Evolutionary conservation across 164 flowering plant species (phyloP).

Genomic region (Nymphaea colorata): DNA sequence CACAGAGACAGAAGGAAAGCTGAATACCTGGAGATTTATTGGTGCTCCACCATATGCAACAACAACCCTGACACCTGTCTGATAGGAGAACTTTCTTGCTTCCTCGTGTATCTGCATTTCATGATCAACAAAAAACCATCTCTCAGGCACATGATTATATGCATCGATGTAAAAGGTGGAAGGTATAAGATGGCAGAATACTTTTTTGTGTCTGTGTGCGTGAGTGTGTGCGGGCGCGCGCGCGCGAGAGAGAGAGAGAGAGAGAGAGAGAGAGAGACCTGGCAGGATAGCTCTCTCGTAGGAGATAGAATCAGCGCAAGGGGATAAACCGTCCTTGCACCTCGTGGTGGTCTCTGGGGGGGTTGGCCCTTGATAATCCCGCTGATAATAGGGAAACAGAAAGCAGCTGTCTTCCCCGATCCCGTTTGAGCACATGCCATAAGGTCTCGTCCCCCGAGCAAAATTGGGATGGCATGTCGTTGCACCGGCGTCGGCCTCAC

Average conservation of each 20-base stretch:
- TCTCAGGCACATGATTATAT: not conserved
- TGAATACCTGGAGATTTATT: conserved; percentile 41
- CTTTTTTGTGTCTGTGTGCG: too few relatives aligned
- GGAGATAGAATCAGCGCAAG: conserved; percentile 75
- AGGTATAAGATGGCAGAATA: not conserved
- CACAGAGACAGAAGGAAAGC: not conserved
- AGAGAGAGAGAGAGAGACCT: conserved; percentile 20
- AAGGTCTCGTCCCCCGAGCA: conserved; percentile 54
- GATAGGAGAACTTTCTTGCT: conserved; percentile 51
- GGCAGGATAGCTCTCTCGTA: conserved; percentile 67
- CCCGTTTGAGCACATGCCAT: conserved; percentile 91
- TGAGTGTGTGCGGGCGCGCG: too few relatives aligned
- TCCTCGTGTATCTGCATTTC: conserved; percentile 43
- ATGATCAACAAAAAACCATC: conserved; percentile 2
- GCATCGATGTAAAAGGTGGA: not conserved
- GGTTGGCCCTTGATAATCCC: conserved; percentile 55
- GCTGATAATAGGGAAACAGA: conserved; percentile 67
- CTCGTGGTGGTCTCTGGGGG: conserved; percentile 37
- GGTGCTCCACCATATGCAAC: conserved; percentile 74
- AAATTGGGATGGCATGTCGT: conserved; percentile 67
- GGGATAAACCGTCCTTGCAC: conserved; percentile 48
- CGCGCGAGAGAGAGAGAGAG: not conserved
- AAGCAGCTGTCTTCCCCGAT: conserved; percentile 85
- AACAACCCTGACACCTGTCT: conserved; percentile 50
- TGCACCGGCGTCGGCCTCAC: conserved; percentile 80